These are phyloP conservation scores for Colletotrichum tofieldiae DNA, from an alignment of 2,329 filamentous ascomycete species.

Conservation along the genomic window DNA sequence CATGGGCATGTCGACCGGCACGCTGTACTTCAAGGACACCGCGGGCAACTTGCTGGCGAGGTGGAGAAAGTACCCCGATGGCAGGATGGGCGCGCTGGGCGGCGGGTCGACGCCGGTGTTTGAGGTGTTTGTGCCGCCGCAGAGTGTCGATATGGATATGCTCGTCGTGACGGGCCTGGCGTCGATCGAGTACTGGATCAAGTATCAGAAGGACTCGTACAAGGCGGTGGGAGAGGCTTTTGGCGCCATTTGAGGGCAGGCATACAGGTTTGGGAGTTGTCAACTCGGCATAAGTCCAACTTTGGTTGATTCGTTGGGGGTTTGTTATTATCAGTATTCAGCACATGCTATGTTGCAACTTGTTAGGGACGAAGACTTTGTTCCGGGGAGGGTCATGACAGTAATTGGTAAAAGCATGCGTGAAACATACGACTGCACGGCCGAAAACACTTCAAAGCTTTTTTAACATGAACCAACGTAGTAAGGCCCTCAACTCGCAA, in stretches of 20 bases:
- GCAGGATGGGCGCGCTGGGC: conserved; percentile 3
- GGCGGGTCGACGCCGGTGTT: conserved; percentile 24
- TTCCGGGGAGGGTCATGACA: neutral
- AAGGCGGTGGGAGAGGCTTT: neutral
- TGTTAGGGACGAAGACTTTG: neutral
- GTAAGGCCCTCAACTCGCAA: neutral
- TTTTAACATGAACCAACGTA: neutral
- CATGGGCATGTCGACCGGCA: conserved; percentile 16
- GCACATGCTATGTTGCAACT: neutral
- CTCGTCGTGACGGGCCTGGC: conserved; percentile 32
- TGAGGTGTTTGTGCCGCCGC: conserved; percentile 34
- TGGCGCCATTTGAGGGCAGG: neutral
- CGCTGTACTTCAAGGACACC: conserved; percentile 24
- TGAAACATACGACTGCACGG: neutral
- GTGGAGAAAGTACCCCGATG: conserved; percentile 23
- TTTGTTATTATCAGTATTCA: too few relatives aligned
- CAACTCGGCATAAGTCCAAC: neutral
- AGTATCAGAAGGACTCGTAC: conserved; percentile 23
- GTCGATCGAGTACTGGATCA: conserved; percentile 19
- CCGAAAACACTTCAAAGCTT: neutral
- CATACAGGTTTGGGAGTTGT: neutral
- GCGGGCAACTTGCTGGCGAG: conserved; percentile 24
- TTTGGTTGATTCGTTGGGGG: accelerated
- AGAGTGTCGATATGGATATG: conserved; percentile 40
- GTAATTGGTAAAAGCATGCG: neutral